These are phyloP conservation scores for Chaetomiaceae sp. DNA, from an alignment of 2,329 filamentous ascomycete genomes.

Conservation along the genomic window DNA sequence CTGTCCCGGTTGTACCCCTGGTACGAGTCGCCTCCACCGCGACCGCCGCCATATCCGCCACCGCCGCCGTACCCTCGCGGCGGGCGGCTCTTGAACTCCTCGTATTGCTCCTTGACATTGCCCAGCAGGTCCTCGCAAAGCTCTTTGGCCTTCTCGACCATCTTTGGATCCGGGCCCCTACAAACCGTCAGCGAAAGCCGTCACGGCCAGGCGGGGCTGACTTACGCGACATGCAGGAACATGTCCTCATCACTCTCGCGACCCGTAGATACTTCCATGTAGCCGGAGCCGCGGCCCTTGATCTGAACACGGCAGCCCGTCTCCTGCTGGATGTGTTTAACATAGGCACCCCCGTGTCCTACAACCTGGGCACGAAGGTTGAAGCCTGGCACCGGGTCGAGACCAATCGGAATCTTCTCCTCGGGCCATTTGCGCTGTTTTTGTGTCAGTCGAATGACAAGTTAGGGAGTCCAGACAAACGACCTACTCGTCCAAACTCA, in stretches of 20 bases:
- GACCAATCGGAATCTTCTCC: slow-evolving; percentile 82
- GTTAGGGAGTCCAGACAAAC: no score
- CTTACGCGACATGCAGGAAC: slow-evolving; percentile 92
- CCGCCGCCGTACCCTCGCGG: slow-evolving; percentile 47
- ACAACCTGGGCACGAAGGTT: slow-evolving; percentile 95
- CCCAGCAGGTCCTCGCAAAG: slow-evolving; percentile 81
- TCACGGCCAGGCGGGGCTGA: not conserved
- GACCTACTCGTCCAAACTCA: slow-evolving; percentile 73
- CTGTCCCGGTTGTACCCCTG: slow-evolving; percentile 24
- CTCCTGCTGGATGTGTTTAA: slow-evolving; percentile 96
- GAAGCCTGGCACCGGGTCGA: slow-evolving; percentile 90
- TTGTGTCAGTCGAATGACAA: slow-evolving; percentile 18
- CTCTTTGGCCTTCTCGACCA: slow-evolving; percentile 81
- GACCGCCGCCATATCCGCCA: slow-evolving; percentile 32
- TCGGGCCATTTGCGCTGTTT: slow-evolving; percentile 95
- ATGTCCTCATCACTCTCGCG: slow-evolving; percentile 91
- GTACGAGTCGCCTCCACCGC: slow-evolving; percentile 35
- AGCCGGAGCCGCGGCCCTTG: slow-evolving; percentile 92
- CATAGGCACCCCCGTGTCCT: slow-evolving; percentile 86
- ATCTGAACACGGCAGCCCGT: slow-evolving; percentile 96
- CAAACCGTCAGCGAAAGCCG: slow-evolving; percentile 28
- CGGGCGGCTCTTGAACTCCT: slow-evolving; percentile 80
- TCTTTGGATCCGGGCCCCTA: slow-evolving; percentile 78
- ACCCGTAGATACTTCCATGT: slow-evolving; percentile 82
- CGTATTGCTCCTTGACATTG: slow-evolving; percentile 84